Base-by-base conservation (phyloP, 306 rosid species). In the Fagus crenata region DNA sequence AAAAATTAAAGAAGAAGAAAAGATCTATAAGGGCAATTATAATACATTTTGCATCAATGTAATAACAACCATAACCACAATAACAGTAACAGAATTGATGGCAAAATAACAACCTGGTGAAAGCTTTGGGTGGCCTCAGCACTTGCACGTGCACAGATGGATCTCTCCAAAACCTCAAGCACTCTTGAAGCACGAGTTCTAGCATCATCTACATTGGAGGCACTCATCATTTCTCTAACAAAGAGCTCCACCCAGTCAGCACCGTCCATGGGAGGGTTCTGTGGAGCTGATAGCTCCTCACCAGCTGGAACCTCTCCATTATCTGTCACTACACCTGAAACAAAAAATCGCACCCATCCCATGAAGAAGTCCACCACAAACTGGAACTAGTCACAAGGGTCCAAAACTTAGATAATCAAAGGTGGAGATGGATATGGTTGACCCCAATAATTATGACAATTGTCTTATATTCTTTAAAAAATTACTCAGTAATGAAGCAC, bases 161-260 rank as follows among this genome's bases (percentile, higher is more conserved):
- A 88, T 58, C 89, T 91, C 89, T 93, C 96, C 79, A 93, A 74
- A 53, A 80, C 93, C 85, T 85, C 91, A 15, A 93, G 94, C 74
- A 87, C 87, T 76, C 89, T 84, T 42, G 98, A 90, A 65, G 98
- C 91, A 77, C 94, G 91, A 80, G 87, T 71, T 83, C 85, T 87
- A 51, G 98, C 98, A 78, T 93, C 98, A 61, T 93, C 93, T 84
- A 91, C 77, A 81, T 86, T 82, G 14, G 91, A 84, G 77, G 98
- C 88, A 81, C 86, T 85, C 89, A 87, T 87, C 94, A 93, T 93
- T 84, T 93, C 94, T 28, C 84, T 85, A 53, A 93, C 94, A 74
- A 90, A 84, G 56, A 86, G 89, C 53, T 93, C 96, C 78, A 93
- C 96, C 98, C 98, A 93, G 41, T 90, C 96, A 0, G 84, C 85